Evolutionary conservation across 306 rosid species (phyloP), one percentile per base, ranked within the genome.

Genomic region (Cajanus cajan): DNA sequence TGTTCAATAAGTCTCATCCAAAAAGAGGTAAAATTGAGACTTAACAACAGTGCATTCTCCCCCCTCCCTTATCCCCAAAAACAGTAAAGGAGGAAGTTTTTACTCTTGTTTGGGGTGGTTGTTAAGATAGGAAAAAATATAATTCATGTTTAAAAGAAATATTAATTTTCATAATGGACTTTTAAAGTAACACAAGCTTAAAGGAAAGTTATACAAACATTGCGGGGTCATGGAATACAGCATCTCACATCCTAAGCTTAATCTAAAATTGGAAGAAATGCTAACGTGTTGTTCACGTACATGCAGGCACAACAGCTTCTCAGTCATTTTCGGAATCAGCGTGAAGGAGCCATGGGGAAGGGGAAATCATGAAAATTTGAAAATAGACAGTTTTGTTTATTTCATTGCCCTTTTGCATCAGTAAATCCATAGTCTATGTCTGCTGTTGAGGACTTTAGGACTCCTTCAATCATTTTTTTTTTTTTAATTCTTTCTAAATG

Each of bases 221-320:
- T 59, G 34, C 45, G 18, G 28, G 40, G 9, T 58, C 37, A 6
- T 40, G 50, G 74, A 59, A 19, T 80, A 33, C 9, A 55, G 44
- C 47, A 16, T 77, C 68, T 71, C 63, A 33, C 0, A 25, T 44
- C 77, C 58, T 48, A 19, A 24, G 54, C 68, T 75, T 45, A 48
- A 73, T 73, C 62, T 62, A 67, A 79, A 58, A 31, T 28, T 34
- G n/a, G 36, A 77, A 65, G 39, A 50, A 43, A 67, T 40, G 16
- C 79, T 78, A 45, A 85, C 61, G 3, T 33, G 52, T 68, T 82
- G 50, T 39, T 18, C 41, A 41, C n/a, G 13, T 78, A n/a, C 77
- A 65, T 88, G 89, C 91, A 94, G 98, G 98, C 96, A 67, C 98
- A 88, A 45, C 98, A 94, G 78, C 94, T 94, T 83, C 96, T 94